Evolutionary conservation across 495 filamentous ascomycete species (phyloP).

Genomic region (Geopyxis carbonaria): DNA sequence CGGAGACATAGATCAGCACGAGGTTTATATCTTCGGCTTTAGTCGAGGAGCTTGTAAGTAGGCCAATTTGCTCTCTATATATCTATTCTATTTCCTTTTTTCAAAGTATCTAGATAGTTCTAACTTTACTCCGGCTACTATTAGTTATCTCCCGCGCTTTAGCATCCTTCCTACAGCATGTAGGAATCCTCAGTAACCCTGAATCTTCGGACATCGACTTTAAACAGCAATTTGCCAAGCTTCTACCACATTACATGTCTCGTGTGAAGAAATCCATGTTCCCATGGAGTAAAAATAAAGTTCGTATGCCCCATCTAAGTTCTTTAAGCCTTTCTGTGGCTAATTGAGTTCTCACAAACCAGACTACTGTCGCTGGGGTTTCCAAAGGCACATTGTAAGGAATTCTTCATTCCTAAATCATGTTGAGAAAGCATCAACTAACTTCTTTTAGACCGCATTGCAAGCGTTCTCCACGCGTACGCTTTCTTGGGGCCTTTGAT

Average conservation of each 20-base stretch:
- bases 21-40: conserved; percentile 9
- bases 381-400: conserved; percentile 4
- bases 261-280: too few species aligned
- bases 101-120: not conserved
- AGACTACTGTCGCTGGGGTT: too few species aligned
- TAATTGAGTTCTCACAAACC: too few species aligned
- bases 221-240: not conserved
- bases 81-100: too few species aligned
- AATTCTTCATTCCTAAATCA: not conserved
- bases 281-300: too few species aligned
- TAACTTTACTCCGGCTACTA: not conserved
- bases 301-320: too few species aligned
- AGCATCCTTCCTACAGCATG: conserved; percentile 15
- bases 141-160: conserved; percentile 17
- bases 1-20: not conserved
- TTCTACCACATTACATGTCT: too few species aligned
- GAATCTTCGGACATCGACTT: not conserved
- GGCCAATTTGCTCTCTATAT: not conserved
- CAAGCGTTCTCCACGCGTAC: conserved; percentile 9
- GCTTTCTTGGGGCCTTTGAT: conserved; percentile 17
- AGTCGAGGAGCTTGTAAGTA: conserved; percentile 14
- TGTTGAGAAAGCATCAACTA: not conserved
- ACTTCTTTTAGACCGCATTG: not conserved
- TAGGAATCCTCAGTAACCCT: conserved; percentile 12
- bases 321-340: too few species aligned